Evolutionary conservation across 1,284 basidiomycete species (phyloP).

Genomic region (Tylopilus sp.): DNA sequence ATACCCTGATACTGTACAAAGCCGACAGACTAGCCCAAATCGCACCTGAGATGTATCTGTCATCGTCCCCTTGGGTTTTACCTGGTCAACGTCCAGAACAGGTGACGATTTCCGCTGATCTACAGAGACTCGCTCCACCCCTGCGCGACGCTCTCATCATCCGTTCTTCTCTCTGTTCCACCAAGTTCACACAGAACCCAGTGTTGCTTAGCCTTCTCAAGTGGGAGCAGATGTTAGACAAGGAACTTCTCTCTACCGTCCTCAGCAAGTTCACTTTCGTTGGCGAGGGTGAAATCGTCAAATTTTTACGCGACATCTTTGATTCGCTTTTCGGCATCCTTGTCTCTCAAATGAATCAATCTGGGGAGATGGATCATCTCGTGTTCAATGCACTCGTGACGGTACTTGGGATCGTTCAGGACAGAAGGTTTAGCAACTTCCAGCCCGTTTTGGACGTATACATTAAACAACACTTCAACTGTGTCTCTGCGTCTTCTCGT

Average conservation of each 20-base stretch:
- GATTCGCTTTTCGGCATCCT: conserved; percentile 92
- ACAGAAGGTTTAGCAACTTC: conserved; percentile 95
- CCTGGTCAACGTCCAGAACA: conserved; percentile 58
- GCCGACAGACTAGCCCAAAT: conserved; percentile 67
- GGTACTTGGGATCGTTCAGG: conserved; percentile 86
- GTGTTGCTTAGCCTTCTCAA: conserved; percentile 80
- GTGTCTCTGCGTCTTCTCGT: conserved; percentile 72
- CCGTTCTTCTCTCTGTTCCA: conserved; percentile 90
- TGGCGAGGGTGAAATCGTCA: conserved; percentile 90
- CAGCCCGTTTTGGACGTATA: conserved; percentile 91
- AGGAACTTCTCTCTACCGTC: conserved; percentile 66
- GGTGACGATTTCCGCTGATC: conserved; percentile 55
- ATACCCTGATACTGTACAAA: conserved; percentile 79
- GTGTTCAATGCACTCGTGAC: conserved; percentile 91
- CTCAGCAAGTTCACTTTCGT: conserved; percentile 90
- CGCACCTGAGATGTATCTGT: conserved; percentile 63
- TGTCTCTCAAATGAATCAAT: conserved; percentile 68
- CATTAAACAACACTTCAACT: conserved; percentile 86
- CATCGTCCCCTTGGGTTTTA: conserved; percentile 57
- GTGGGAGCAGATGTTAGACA: conserved; percentile 75
- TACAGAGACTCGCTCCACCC: conserved; percentile 64
- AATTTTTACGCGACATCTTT: conserved; percentile 90
- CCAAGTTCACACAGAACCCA: conserved; percentile 88
- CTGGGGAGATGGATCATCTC: conserved; percentile 78
- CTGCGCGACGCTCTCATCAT: conserved; percentile 79